phyloP scores from a whole-genome alignment of 495 filamentous ascomycete genomes.

The Apiosordaria backusii region DNA sequence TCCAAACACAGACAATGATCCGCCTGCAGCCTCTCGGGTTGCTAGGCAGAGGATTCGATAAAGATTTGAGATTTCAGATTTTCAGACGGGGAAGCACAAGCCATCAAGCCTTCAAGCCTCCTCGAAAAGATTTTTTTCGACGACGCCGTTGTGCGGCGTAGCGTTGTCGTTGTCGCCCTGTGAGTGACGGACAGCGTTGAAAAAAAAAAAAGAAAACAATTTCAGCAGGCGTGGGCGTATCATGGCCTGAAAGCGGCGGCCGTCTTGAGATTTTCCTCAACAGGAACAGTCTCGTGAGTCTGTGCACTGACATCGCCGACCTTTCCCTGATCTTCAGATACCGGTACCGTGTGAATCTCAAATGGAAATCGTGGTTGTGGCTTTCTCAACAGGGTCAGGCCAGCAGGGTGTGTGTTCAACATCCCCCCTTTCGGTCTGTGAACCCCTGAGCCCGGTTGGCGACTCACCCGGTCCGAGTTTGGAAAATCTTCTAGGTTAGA shows the following conservation, averaged over 20 bases:
- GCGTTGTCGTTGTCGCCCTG: background rate
- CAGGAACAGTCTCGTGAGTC: background rate
- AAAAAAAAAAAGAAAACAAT: background rate
- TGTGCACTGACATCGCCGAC: background rate
- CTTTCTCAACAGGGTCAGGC: background rate
- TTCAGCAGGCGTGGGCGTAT: background rate
- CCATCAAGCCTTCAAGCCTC: background rate
- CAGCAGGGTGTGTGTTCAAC: background rate
- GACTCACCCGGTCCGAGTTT: background rate
- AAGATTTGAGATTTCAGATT: background rate
- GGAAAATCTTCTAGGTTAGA: background rate
- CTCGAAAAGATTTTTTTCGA: background rate
- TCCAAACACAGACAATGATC: background rate
- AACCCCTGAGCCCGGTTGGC: background rate
- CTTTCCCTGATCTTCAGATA: background rate
- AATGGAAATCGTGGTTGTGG: background rate
- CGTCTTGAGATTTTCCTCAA: background rate
- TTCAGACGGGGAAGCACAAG: background rate
- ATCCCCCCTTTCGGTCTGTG: background rate
- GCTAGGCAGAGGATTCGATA: background rate
- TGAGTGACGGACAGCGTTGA: background rate
- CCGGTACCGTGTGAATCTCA: background rate
- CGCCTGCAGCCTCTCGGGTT: background rate
- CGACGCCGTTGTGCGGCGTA: constrained; percentile 1
- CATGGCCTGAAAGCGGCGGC: background rate